Conservation (phyloP, 192 early-diverging fungal species). For the Phlyctochytrium arcticum region DNA sequence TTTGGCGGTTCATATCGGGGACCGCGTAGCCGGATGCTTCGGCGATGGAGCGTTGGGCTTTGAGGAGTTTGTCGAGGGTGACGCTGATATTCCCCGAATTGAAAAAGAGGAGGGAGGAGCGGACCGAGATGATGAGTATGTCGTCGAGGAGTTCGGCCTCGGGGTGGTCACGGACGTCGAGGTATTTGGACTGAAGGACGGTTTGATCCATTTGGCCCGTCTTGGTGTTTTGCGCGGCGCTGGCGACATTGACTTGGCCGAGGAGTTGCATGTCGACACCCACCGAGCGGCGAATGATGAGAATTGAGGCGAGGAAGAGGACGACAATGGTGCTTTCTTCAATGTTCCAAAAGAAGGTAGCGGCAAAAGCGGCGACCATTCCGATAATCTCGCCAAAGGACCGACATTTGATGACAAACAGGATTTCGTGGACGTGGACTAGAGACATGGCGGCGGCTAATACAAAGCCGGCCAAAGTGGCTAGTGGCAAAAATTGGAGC, state of each 20-base stretch:
- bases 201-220: neutral
- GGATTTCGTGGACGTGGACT: conserved; percentile 71
- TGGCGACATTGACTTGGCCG: conserved; percentile 18
- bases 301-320: conserved; percentile 21
- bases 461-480: conserved; percentile 77
- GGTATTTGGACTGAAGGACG: neutral
- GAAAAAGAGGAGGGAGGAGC: conserved; percentile 37
- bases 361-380: conserved; percentile 26
- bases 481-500: conserved; percentile 72
- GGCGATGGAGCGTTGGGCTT: conserved; percentile 17
- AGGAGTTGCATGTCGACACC: conserved; percentile 26
- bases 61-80: conserved; percentile 28
- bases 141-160: conserved; percentile 31
- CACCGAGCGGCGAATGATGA: conserved; percentile 34
- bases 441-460: conserved; percentile 75
- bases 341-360: conserved; percentile 27
- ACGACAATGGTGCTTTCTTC: conserved; percentile 30
- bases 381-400: conserved; percentile 21
- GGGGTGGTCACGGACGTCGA: conserved; percentile 33
- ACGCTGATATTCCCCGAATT: conserved; percentile 36
- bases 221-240: neutral
- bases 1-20: neutral
- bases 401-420: conserved; percentile 60
- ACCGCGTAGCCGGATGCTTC: neutral
- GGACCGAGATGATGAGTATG: conserved; percentile 24